Evolutionary conservation across 108 stramenopile genomes (phyloP).

Genomic region (Conticribra guillardii): DNA sequence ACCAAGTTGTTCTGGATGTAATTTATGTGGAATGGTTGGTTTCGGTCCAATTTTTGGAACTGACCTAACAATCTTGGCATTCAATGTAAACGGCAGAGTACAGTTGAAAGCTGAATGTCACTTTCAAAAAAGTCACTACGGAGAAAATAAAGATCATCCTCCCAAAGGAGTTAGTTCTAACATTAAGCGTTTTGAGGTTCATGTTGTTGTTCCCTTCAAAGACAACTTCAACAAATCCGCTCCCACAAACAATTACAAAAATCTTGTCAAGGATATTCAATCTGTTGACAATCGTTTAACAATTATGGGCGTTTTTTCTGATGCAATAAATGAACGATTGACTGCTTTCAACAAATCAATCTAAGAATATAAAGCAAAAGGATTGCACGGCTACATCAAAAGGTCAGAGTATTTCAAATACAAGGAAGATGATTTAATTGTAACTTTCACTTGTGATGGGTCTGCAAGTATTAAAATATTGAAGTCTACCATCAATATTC

Average conservation of each 20-base stretch:
- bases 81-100: too few relatives aligned
- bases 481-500: neutral
- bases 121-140: too few relatives aligned
- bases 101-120: too few relatives aligned
- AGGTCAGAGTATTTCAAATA: neutral
- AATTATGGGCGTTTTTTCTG: neutral
- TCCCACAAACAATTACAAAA: neutral
- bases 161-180: too few relatives aligned
- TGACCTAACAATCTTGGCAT: too few relatives aligned
- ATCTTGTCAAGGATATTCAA: neutral
- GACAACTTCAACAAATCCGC: neutral
- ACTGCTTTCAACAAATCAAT: neutral
- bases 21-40: too few relatives aligned
- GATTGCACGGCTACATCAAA: neutral
- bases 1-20: too few relatives aligned
- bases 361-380: neutral
- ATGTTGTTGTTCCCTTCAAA: neutral
- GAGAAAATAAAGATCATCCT: too few relatives aligned
- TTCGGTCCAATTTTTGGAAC: too few relatives aligned
- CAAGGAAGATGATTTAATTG: neutral
- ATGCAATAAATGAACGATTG: neutral
- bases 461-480: neutral
- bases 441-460: neutral
- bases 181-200: too few relatives aligned
- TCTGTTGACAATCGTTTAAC: neutral